Percentiles rank a stretch among this genome's conserved stretches.
Evolutionary conservation across 2,329 filamentous ascomycete species (phyloP).

Genomic region (Ilyonectria destructans): DNA sequence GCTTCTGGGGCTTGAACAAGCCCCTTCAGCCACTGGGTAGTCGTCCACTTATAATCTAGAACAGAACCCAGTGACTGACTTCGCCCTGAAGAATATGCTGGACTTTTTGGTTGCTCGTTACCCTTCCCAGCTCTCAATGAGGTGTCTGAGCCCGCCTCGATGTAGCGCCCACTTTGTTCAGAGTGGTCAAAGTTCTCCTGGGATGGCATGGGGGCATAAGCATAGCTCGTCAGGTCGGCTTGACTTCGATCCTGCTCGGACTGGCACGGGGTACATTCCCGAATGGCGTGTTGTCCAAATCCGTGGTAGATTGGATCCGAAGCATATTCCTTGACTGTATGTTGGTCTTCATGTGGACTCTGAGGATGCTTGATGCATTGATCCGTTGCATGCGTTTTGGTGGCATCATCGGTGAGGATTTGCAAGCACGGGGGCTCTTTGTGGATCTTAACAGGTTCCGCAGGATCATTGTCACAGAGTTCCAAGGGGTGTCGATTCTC

Average conservation of each 20-base stretch:
- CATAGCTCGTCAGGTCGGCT: neutral
- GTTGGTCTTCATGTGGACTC: neutral
- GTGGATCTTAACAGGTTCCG: neutral
- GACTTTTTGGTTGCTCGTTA: constrained; percentile 3
- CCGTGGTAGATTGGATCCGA: constrained; percentile 22
- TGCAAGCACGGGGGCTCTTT: neutral
- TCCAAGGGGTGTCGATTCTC: neutral
- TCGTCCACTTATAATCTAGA: constrained; percentile 54
- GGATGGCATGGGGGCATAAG: neutral
- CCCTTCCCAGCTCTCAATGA: constrained; percentile 17
- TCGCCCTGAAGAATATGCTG: constrained; percentile 33
- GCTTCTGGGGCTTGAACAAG: constrained; percentile 49
- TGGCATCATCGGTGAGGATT: neutral
- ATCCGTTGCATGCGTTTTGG: neutral
- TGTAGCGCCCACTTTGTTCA: constrained; percentile 12
- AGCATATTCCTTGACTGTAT: constrained; percentile 21
- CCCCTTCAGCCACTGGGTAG: constrained; percentile 53
- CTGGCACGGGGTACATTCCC: constrained; percentile 2
- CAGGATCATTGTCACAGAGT: neutral
- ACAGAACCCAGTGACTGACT: constrained; percentile 50
- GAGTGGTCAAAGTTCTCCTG: neutral
- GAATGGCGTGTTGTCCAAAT: constrained; percentile 3
- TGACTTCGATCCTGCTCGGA: neutral
- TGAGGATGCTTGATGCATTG: neutral
- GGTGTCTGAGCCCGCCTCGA: constrained; percentile 19